A percentile compares a stretch with the other conserved stretches of the same genome.
These are phyloP conservation scores for Calonectria hongkongensis DNA, from an alignment of 2,329 filamentous ascomycete species.

Conservation along the genomic window DNA sequence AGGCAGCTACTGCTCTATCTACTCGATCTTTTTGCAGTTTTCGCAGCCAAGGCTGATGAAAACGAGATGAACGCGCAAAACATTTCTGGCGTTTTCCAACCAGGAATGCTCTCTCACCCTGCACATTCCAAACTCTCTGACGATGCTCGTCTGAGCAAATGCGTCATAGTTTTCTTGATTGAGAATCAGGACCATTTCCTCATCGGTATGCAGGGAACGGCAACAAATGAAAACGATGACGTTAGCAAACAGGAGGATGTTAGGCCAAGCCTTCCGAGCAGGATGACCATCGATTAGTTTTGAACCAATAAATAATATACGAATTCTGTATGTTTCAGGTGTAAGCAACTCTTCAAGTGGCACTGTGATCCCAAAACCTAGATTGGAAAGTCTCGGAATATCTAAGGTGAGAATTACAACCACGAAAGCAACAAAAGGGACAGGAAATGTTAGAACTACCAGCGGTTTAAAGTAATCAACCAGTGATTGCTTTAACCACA, in stretches of 20 bases:
- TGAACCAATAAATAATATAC: too few species aligned
- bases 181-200: conserved; percentile 99
- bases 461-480: not conserved
- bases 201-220: conserved; percentile 86
- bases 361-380: too few species aligned
- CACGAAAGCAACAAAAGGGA: too few species aligned
- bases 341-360: too few species aligned
- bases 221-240: too few species aligned
- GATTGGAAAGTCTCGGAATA: too few species aligned
- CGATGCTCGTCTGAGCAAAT: conserved; percentile 96
- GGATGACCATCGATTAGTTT: too few species aligned
- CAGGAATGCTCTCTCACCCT: conserved; percentile 95
- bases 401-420: too few species aligned
- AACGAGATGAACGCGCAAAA: conserved; percentile 98
- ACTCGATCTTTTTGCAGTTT: conserved; percentile 96
- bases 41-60: conserved; percentile 95
- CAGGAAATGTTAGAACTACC: not conserved
- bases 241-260: too few species aligned
- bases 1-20: conserved; percentile 96
- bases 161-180: conserved; percentile 97
- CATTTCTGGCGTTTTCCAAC: conserved; percentile 96
- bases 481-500: not conserved
- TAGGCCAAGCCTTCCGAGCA: too few species aligned
- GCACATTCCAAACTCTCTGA: conserved; percentile 80
- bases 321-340: too few species aligned